Base-by-base conservation (phyloP, 2,329 filamentous ascomycete genomes). In the Elsinoe necatrix region DNA sequence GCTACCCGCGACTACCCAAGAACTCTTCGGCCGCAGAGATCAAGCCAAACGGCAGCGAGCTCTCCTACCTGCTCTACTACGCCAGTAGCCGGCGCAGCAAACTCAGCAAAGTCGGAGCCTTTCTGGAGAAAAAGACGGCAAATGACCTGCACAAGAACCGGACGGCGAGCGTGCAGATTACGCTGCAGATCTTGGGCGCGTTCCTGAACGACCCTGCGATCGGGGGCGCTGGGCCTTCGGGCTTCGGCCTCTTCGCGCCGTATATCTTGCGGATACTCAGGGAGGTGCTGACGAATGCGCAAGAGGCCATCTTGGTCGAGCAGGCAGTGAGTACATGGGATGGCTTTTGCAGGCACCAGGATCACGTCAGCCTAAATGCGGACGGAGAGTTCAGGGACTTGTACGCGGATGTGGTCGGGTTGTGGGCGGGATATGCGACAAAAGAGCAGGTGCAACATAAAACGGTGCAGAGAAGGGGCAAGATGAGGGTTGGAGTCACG, bases 11-110 rank as follows among this genome's bases (percentile, higher is more conserved):
- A 64, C 91, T 88, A 62, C 88, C 88, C 62, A 97, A 96, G 75
- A 89, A 89, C 64, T 67, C 62, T 54, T 52, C 57, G 27, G 85
- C 88, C 61, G 86, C 91, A 69, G 89, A 95, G 67, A 89, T 95
- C 68, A 95, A 92, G 74, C 91, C 93, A 43, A 97, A 97, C 73
- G 89, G 89, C 63, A 95, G 89, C 74, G 93, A 98, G 77, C 82
- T 98, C 61, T 95, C 89, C 73, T 97, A 97, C 70, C 82, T 98
- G 62, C 83, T 97, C 56, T 97, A 95, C 79, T 97, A 98, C 77
- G 90, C 89, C 60, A 95, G 88, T 68, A 95, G 91, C 64, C 88
- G 92, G 59, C 85, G 89, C 62, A 92, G 88, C 73, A 98, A 97
- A 79, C 84, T 97, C 65, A 89, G 93, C 67, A 98, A 98, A 74